Conservation (phyloP, 768 basidiomycete genomes). For the Leccinum boreale region DNA sequence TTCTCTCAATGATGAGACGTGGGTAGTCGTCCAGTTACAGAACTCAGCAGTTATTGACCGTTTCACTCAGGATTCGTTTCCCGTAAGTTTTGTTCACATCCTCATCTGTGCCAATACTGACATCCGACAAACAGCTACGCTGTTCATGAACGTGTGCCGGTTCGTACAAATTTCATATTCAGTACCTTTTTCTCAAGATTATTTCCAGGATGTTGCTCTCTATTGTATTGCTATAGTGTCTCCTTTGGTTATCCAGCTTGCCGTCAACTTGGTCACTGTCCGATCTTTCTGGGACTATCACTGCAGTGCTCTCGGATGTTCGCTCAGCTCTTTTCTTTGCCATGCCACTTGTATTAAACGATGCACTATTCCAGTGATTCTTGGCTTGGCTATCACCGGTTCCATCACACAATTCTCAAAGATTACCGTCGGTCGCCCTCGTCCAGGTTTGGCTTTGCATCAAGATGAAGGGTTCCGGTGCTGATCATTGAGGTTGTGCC, state of each 20-base stretch:
- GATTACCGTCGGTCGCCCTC: slow-evolving; percentile 83
- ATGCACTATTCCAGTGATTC: slow-evolving; percentile 47
- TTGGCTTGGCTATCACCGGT: slow-evolving; percentile 75
- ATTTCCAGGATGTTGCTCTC: slow-evolving; percentile 42
- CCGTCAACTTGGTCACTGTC: slow-evolving; percentile 68
- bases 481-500: neutral
- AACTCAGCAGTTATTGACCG: slow-evolving; percentile 10
- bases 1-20: slow-evolving; percentile 76
- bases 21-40: slow-evolving; percentile 8
- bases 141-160: slow-evolving; percentile 75
- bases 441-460: slow-evolving; percentile 56
- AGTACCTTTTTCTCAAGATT: neutral
- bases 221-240: slow-evolving; percentile 56
- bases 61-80: slow-evolving; percentile 18
- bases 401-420: slow-evolving; percentile 83
- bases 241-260: slow-evolving; percentile 65
- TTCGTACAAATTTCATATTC: slow-evolving; percentile 31
- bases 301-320: slow-evolving; percentile 51
- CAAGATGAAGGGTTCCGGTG: neutral
- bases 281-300: slow-evolving; percentile 92
- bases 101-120: slow-evolving; percentile 3
- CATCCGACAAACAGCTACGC: slow-evolving; percentile 47
- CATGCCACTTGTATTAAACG: neutral
- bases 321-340: slow-evolving; percentile 30
- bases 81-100: slow-evolving; percentile 17